Percentiles rank a stretch among this genome's conserved stretches.
Conservation (phyloP, 495 filamentous ascomycete genomes). For the Trichoderma orchidacearum region DNA sequence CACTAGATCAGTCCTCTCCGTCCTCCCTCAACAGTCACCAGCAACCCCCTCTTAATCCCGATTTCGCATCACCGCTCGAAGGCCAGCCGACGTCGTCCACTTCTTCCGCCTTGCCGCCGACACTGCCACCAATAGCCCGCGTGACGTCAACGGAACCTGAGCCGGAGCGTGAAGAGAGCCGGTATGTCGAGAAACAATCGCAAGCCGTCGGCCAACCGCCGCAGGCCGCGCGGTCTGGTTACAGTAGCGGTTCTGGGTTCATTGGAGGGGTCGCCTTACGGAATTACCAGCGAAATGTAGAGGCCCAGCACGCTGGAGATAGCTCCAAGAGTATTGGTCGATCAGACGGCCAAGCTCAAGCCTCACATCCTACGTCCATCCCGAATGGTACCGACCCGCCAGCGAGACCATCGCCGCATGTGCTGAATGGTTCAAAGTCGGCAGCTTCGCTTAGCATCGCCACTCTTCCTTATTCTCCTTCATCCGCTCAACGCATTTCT, state of each 20-base stretch:
- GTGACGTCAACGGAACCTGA: conserved; percentile 26
- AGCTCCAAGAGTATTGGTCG: conserved; percentile 4
- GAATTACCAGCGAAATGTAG: conserved; percentile 18
- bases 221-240: conserved; percentile 8
- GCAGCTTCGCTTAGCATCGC: not conserved
- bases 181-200: not conserved
- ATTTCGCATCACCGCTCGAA: conserved; percentile 20
- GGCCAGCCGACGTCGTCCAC: conserved; percentile 25
- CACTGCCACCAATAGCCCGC: conserved; percentile 30
- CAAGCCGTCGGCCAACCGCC: not conserved
- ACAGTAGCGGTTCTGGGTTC: conserved; percentile 16
- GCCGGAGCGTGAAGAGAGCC: not conserved
- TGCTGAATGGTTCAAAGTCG: conserved; percentile 14
- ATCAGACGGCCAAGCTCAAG: conserved; percentile 6
- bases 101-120: conserved; percentile 20
- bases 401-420: conserved; percentile 10
- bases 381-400: conserved; percentile 14
- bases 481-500: not conserved
- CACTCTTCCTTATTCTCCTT: not conserved
- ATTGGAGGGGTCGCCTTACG: conserved; percentile 26
- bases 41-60: conserved; percentile 19
- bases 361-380: conserved; percentile 14
- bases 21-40: conserved; percentile 14
- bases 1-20: conserved; percentile 24
- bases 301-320: conserved; percentile 4